phyloP scores from a whole-genome alignment of 352 stramenopile species.

The Aphanomyces stellatus region DNA sequence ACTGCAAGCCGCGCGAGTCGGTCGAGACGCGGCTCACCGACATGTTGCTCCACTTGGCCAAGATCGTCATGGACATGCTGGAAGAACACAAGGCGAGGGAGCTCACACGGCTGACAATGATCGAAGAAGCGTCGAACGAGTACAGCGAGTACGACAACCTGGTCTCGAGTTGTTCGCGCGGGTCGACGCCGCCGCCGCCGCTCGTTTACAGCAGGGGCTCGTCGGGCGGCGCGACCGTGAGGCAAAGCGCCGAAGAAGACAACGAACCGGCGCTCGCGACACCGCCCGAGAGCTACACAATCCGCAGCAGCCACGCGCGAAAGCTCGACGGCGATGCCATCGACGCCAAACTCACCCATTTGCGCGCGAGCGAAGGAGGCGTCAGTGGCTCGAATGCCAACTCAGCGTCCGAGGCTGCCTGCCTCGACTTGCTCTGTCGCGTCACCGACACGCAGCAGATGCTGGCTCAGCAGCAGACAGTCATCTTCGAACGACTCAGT shows the following conservation, averaged over 20 bases:
- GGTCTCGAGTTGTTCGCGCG: too few species aligned
- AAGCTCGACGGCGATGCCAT: not conserved
- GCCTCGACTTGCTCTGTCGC: slow-evolving; percentile 44
- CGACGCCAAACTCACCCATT: not conserved
- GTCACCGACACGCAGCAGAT: slow-evolving; percentile 62
- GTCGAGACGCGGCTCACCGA: slow-evolving; percentile 50
- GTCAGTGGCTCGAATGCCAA: slow-evolving; percentile 23
- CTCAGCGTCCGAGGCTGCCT: slow-evolving; percentile 24
- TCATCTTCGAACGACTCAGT: slow-evolving; percentile 6
- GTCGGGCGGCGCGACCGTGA: too few species aligned
- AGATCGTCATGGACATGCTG: slow-evolving; percentile 43
- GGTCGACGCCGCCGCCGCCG: not conserved
- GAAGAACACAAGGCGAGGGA: slow-evolving; percentile 1
- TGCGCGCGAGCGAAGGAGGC: slow-evolving; percentile 21
- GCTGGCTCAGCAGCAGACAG: slow-evolving; percentile 38
- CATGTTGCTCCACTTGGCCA: slow-evolving; percentile 55
- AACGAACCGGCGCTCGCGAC: not conserved
- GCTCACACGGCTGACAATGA: not conserved
- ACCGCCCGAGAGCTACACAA: not conserved
- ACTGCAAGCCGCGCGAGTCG: slow-evolving; percentile 37
- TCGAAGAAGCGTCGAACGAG: not conserved
- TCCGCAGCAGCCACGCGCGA: not conserved
- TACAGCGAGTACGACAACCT: not conserved
- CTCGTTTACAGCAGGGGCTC: not conserved
- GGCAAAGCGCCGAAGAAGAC: slow-evolving; percentile 13